Base-by-base conservation (phyloP, 2,329 filamentous ascomycete genomes). In the Microcera coccophila region DNA sequence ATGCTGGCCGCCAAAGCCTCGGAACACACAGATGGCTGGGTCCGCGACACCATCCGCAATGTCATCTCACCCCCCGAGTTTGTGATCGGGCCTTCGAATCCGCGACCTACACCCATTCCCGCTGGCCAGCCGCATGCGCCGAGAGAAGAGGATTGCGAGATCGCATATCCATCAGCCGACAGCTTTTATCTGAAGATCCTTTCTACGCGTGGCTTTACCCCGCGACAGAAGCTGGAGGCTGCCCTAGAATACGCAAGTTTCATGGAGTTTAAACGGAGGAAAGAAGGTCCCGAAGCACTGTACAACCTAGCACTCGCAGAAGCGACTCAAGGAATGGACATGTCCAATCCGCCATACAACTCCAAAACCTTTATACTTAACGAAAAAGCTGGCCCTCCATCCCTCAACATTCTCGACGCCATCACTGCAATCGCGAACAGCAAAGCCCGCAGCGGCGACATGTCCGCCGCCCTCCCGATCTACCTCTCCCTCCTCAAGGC, bases 401-500 rank as follows among this genome's bases (percentile, higher is more conserved):
- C 86, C 0, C 73, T 78, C 5, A 97, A 96, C 58, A 64, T 95
- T 2, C 72, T 96, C 33, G 76, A 76, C 18, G 78, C 85, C 3
- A 78, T 88, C 28, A 95, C 89, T 0, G 84, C 85, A 11, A 72
- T 94, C 2, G 90, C 86, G 4, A 84, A 84, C 12, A 86, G 93
- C 67, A 80, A 84, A 53, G 91, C 90, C 5, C 76, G 81, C 34
- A 75, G 73, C 42, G 84, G 80, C 15, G 78, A 90, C 52, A 61
- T 89, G 15, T 66, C 79, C 5, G 67, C 74, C 4, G 88, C 91
- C 2, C 76, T 97, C 2, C 87, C 91, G 3, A 87, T 95, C 39
- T 85, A 95, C 57, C 75, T 95, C 31, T 95, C 90, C 20, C 72
- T 95, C 34, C 81, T 97, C 10, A 82, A 87, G 51, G 86, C 89